Evolutionary conservation across 495 filamentous ascomycete species (phyloP), one percentile per base, ranked within the genome.

Genomic region (Pseudoneurospora amorphoporcata): DNA sequence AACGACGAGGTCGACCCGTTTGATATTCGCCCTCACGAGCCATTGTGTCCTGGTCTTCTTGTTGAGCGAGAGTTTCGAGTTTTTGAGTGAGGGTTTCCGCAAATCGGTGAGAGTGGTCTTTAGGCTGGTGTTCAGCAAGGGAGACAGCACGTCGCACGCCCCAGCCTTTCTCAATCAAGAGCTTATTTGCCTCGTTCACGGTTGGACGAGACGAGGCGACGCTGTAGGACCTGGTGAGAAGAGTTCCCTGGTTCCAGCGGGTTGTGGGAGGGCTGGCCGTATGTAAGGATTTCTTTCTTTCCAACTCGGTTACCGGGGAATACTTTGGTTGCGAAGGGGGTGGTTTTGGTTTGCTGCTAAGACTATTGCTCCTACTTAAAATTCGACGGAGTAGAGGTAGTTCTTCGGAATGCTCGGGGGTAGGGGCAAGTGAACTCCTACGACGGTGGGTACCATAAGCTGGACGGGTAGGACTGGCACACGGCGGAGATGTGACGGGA

Each of bases 401-500:
- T 14, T 73, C 73, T 53, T 73, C 72, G 70, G 65, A 41, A 39
- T 78, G 74, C 8, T 70, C 41, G 35, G 68, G 58, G 19, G 58
- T 43, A 2, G 70, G 23, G 3, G 72, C 65, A 29, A 38, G 69
- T 12, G 76, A 73, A 38, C 58, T 70, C 29, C 39, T 47, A 17
- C 8, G 53, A 47, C 72, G 68, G 53, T 61, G 53, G 29, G 37
- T 70, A 70, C n/a, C 38, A 68, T 38, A 71, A 74, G 12, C 8
- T 19, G 73, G 39, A 10, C 70, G 39, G 23, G 72, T 78, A 70
- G 76, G 79, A 71, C 76, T 82, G 6, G 77, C 77, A 4, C 82
- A 83, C 9, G 72, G 37, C 58, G 81, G 82, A 8, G 79, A 80
- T 17, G 79, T 82, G 35, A 80, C 76, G 69, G 71, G 77, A 8